A percentile compares a stretch with the other conserved stretches of the same genome.
Evolutionary conservation across 768 basidiomycete genomes (phyloP).

Genomic region (Epithele typhae): DNA sequence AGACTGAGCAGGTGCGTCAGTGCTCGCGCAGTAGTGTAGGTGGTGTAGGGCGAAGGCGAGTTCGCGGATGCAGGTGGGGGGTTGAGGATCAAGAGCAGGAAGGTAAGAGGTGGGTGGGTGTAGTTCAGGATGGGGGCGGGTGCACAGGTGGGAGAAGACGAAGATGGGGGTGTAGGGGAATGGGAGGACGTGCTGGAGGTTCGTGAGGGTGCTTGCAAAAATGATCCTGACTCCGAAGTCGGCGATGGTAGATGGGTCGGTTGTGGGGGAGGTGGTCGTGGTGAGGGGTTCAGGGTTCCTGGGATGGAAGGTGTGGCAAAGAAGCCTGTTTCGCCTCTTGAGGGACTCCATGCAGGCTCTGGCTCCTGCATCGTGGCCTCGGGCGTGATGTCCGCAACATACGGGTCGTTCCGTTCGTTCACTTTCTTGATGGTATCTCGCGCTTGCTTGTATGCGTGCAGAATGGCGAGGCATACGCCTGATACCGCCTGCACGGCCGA

Average conservation of each 20-base stretch:
- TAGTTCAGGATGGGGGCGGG: constrained; percentile 19
- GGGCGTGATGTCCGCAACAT: neutral
- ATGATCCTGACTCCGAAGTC: constrained; percentile 4
- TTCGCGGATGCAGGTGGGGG: constrained; percentile 11
- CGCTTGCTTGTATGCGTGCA: constrained; percentile 63
- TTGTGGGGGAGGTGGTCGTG: neutral
- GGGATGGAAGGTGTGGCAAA: constrained; percentile 1
- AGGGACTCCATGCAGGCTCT: neutral
- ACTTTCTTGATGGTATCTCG: constrained; percentile 62
- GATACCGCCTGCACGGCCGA: constrained; percentile 73
- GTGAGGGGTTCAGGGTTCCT: constrained; percentile 3
- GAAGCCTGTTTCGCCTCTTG: neutral
- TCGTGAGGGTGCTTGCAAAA: constrained; percentile 5
- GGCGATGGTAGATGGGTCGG: constrained; percentile 7
- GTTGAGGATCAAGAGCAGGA: constrained; percentile 28
- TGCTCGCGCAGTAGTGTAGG: constrained; percentile 15
- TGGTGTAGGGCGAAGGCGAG: constrained; percentile 27
- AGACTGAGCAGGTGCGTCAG: constrained; percentile 23
- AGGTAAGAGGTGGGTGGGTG: constrained; percentile 17
- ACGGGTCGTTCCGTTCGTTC: constrained; percentile 34
- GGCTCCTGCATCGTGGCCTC: constrained; percentile 2
- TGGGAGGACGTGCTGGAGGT: constrained; percentile 2
- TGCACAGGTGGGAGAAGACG: constrained; percentile 14
- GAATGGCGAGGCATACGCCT: constrained; percentile 60
- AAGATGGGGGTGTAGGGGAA: neutral